Evolutionary conservation across 306 rosid genomes (phyloP).

Genomic region (Elaeagnus macrophylla): DNA sequence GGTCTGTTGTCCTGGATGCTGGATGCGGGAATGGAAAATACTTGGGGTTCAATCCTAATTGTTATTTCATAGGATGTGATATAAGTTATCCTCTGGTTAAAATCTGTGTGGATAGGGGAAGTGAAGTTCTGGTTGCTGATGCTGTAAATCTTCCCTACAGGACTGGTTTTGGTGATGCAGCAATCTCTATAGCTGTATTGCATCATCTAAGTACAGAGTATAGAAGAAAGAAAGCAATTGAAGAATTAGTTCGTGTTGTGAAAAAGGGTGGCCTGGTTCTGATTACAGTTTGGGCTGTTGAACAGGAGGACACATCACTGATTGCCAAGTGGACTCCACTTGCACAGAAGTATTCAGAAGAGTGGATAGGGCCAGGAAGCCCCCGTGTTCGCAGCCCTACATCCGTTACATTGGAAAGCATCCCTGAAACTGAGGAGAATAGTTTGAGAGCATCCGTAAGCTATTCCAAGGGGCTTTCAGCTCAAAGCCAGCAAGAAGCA

Average conservation of each 20-base stretch:
- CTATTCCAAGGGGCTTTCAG: conserved; percentile 25
- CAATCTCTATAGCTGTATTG: conserved; percentile 82
- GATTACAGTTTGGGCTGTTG: conserved; percentile 96
- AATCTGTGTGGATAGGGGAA: conserved; percentile 68
- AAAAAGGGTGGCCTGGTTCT: conserved; percentile 80
- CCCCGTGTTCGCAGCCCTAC: conserved; percentile 49
- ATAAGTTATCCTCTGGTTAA: conserved; percentile 70
- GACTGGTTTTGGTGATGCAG: conserved; percentile 85
- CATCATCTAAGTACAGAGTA: conserved; percentile 84
- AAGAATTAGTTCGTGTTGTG: conserved; percentile 81
- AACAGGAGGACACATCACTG: conserved; percentile 73
- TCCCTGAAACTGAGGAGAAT: conserved; percentile 66
- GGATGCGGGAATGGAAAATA: conserved; percentile 97
- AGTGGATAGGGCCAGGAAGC: conserved; percentile 88
- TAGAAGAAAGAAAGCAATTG: conserved; percentile 76
- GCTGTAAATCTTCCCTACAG: conserved; percentile 79
- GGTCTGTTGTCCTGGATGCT: conserved; percentile 79
- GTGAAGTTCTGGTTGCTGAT: conserved; percentile 83
- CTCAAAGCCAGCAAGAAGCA: conserved; percentile 22
- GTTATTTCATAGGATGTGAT: conserved; percentile 77
- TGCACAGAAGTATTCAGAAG: conserved; percentile 55
- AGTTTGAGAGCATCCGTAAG: conserved; percentile 23
- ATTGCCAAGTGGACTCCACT: conserved; percentile 83
- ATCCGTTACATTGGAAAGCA: conserved; percentile 51
- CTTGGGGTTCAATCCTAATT: conserved; percentile 50